Evolutionary conservation across 306 rosid species (phyloP).

Genomic region (Rosa chinensis): DNA sequence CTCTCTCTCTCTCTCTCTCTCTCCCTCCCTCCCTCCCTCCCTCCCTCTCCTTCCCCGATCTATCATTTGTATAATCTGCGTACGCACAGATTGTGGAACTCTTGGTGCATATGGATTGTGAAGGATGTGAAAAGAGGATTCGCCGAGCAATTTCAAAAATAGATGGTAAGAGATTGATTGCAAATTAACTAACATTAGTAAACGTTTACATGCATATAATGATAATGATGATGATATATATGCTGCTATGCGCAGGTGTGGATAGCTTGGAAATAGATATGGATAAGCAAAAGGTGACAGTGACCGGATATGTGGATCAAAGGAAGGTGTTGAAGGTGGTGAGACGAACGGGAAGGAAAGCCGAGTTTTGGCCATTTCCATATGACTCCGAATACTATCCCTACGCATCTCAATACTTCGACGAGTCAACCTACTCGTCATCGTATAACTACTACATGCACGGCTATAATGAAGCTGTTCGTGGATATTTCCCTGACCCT

Average conservation of each 20-base stretch:
- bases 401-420: conserved; percentile 52
- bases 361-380: conserved; percentile 84
- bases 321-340: conserved; percentile 56
- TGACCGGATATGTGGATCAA: conserved; percentile 57
- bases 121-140: conserved; percentile 75
- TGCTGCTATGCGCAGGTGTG: conserved; percentile 45
- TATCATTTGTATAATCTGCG: neutral
- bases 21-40: neutral
- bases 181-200: neutral
- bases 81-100: conserved; percentile 64
- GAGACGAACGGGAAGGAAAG: conserved; percentile 78
- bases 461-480: conserved; percentile 57
- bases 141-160: conserved; percentile 66
- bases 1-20: neutral
- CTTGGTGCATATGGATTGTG: conserved; percentile 83
- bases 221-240: neutral
- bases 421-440: conserved; percentile 56
- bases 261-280: conserved; percentile 74
- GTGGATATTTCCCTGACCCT: conserved; percentile 67
- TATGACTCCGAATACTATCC: conserved; percentile 69
- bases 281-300: conserved; percentile 68
- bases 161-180: conserved; percentile 41
- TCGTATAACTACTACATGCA: conserved; percentile 69
- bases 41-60: neutral
- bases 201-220: neutral